Percentiles rank a stretch among this genome's conserved stretches.
Conservation (phyloP, 176 grass and related monocot genomes). For the Aegilops sharonensis region DNA sequence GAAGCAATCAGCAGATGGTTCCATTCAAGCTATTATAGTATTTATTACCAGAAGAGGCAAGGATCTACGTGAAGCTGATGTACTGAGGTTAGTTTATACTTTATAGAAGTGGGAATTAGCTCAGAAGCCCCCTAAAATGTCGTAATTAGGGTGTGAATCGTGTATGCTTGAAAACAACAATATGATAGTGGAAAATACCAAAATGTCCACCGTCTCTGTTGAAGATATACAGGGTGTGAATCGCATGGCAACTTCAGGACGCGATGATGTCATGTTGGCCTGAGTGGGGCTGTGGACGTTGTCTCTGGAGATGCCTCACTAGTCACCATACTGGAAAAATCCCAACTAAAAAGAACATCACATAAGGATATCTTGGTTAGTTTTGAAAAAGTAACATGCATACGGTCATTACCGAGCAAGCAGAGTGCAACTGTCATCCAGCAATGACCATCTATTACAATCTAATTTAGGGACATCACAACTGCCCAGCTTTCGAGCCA, state of each 20-base stretch:
- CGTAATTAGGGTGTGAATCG: not conserved
- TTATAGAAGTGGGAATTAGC: conserved; percentile 13
- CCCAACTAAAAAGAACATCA: not conserved
- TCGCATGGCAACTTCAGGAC: not conserved
- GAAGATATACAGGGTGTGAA: not conserved
- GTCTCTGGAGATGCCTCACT: not conserved
- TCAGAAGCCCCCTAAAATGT: conserved; percentile 9
- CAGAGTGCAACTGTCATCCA: conserved; percentile 11
- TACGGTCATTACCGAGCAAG: conserved; percentile 4
- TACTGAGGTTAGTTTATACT: conserved; percentile 72
- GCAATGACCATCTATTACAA: conserved; percentile 1
- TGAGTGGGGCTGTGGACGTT: not conserved
- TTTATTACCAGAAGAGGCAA: conserved; percentile 89
- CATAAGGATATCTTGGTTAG: not conserved
- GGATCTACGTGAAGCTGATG: conserved; percentile 81
- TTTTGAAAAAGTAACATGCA: conserved; percentile 4
- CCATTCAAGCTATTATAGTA: conserved; percentile 87
- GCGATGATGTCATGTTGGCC: not conserved
- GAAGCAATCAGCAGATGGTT: conserved; percentile 96
- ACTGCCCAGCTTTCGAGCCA: too few species aligned
- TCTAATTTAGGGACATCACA: not conserved
- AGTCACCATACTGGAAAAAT: not conserved
- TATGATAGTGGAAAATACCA: not conserved
- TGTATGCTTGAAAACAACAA: conserved; percentile 7
- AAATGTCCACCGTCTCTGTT: not conserved